Conservation (phyloP, 371 early-diverging fungal genomes). For the Mucor ambiguus region DNA sequence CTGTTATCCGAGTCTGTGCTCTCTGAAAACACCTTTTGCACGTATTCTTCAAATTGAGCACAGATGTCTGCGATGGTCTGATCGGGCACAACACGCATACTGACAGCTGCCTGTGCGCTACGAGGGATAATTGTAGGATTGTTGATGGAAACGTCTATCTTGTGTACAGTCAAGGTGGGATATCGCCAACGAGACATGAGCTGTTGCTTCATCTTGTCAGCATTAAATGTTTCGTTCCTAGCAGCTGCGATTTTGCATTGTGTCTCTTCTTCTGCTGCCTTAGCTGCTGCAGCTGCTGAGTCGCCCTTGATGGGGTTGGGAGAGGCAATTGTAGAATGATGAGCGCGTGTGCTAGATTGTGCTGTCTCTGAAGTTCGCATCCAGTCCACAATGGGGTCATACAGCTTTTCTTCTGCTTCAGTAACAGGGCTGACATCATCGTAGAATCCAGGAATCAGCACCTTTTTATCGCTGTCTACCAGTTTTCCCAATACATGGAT, state of each 20-base stretch:
- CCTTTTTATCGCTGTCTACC: conserved; percentile 59
- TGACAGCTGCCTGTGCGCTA: conserved; percentile 70
- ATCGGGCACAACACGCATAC: conserved; percentile 84
- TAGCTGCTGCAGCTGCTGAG: not conserved
- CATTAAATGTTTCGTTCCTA: conserved; percentile 26
- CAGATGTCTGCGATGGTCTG: conserved; percentile 70
- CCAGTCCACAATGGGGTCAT: conserved; percentile 58
- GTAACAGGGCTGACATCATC: conserved; percentile 58
- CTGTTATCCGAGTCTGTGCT: conserved; percentile 54
- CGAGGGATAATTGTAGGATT: conserved; percentile 77
- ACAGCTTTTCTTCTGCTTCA: conserved; percentile 53
- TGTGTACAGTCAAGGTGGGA: conserved; percentile 81
- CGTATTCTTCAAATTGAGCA: conserved; percentile 55
- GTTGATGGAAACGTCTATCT: conserved; percentile 75
- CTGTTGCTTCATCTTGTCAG: conserved; percentile 48
- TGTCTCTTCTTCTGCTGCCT: conserved; percentile 4
- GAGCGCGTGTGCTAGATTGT: conserved; percentile 30
- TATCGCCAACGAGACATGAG: conserved; percentile 82
- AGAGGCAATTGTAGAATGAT: conserved; percentile 41
- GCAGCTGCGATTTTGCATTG: conserved; percentile 28
- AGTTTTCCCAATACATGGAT: conserved; percentile 67
- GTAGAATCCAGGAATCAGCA: conserved; percentile 70
- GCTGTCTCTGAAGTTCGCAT: conserved; percentile 36
- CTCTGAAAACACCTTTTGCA: conserved; percentile 54
- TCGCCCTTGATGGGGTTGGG: conserved; percentile 11